Base-by-base conservation (phyloP, 306 rosid species). In the Mimosa pudica region DNA sequence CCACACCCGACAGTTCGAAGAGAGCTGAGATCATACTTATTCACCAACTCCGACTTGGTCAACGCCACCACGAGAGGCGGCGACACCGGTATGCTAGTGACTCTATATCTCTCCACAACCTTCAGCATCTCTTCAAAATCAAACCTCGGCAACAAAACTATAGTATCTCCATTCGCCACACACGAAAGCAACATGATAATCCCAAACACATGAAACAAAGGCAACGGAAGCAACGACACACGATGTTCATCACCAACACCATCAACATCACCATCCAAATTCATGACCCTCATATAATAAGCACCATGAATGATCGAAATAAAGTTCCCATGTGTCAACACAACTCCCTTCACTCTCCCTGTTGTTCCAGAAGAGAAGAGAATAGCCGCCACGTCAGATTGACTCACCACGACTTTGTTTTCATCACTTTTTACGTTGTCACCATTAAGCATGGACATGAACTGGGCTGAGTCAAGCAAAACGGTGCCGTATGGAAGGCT, bases 361-460 rank as follows among this genome's bases (percentile, higher is more conserved):
- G 98, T 94, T 4, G 98, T 94, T 1, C 97, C 97, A 0, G 97
- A 94, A 9, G 97, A 94, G 89, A 82, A 94, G 2, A 94, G 88
- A 78, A 94, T 88, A 55, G 94, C 87, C 0, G 97, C 97, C 24
- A 89, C 11, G 52, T 91, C 90, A 1, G 88, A 84, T 72, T 94
- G 97, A 68, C 42, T 63, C 73, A 86, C 66, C 48, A 76, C 47
- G 0, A 80, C 85, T n/a, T 35, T 24, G 10, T 1, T 38, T 38
- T 38, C 42, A 38, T 1, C 6, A 3, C n/a, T 61, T 30, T 38
- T 16, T 16, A 16, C 44, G 36, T 61, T 10, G 11, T 11, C 9
- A 61, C 5, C 63, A 10, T 85, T 7, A 3, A 68, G 17, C 72
- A 68, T 42, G 69, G 95, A 87, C 20, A 81, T 79, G 72, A 89